Conservation (phyloP, 1,284 basidiomycete species). For the Ganoderma multipileum region DNA sequence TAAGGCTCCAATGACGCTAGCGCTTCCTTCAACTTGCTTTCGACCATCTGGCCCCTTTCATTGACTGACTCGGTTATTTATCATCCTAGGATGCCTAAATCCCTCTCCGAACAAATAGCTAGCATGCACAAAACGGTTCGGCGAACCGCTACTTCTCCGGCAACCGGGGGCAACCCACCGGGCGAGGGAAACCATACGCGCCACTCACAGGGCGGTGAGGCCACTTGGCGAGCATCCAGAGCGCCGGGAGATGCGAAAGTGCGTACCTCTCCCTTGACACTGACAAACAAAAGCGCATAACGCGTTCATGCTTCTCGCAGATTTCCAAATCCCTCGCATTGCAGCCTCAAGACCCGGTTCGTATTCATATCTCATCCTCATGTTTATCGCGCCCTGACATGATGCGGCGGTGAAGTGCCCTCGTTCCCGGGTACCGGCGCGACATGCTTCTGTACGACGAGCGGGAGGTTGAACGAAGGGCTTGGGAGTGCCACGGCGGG, state of each 20-base stretch:
- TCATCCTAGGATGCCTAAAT: background rate
- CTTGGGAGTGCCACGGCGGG: background rate
- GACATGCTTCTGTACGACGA: background rate
- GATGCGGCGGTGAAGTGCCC: background rate
- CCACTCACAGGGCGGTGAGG: background rate
- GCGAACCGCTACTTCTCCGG: background rate
- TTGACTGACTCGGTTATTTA: background rate
- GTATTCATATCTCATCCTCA: background rate
- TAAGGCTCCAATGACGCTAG: background rate
- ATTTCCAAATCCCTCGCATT: background rate
- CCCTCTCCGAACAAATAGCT: background rate
- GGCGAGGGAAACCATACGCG: background rate
- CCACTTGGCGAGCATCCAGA: background rate
- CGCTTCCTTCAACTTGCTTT: background rate
- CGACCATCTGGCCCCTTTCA: background rate
- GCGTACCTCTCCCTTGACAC: background rate
- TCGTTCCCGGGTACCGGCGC: background rate
- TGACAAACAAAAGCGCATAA: background rate
- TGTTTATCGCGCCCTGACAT: background rate
- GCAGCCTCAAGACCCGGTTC: background rate
- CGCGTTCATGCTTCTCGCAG: background rate
- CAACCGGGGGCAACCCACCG: background rate
- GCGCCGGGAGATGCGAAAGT: background rate
- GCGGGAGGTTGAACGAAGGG: background rate
- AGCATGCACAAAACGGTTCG: background rate